Conservation (phyloP, 208 protist genomes). For the Naegleria lovaniensis region DNA sequence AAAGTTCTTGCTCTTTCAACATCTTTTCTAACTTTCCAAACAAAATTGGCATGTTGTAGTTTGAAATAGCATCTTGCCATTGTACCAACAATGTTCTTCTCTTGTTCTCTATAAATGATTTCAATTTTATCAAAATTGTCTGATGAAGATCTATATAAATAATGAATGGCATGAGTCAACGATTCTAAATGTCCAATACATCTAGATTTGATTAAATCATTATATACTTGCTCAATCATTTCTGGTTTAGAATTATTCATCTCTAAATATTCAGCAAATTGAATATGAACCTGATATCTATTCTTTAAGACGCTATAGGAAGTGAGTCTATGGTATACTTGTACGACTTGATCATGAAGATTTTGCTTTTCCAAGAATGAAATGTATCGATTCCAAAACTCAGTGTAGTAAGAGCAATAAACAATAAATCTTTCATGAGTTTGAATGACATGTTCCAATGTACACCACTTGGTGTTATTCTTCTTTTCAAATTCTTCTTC, state of each 20-base stretch:
- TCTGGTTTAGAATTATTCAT: not conserved
- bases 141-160: not conserved
- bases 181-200: conserved; percentile 1
- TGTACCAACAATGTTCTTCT: not conserved
- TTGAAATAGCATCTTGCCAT: not conserved
- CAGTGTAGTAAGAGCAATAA: not conserved
- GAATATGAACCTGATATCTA: not conserved
- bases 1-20: not conserved
- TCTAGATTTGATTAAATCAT: not conserved
- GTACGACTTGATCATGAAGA: not conserved
- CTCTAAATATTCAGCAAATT: not conserved
- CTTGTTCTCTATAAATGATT: not conserved
- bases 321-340: not conserved
- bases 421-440: not conserved
- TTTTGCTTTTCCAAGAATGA: not conserved
- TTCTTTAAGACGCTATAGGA: not conserved
- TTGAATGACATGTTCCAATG: not conserved
- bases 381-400: conserved; percentile 23
- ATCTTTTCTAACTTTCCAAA: not conserved
- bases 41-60: not conserved
- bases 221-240: not conserved
- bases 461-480: not conserved
- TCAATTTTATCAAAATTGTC: not conserved
- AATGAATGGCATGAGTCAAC: not conserved
- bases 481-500: not conserved